Base-by-base conservation (phyloP, 257 asterid species). In the Ophiorrhiza pumila region DNA sequence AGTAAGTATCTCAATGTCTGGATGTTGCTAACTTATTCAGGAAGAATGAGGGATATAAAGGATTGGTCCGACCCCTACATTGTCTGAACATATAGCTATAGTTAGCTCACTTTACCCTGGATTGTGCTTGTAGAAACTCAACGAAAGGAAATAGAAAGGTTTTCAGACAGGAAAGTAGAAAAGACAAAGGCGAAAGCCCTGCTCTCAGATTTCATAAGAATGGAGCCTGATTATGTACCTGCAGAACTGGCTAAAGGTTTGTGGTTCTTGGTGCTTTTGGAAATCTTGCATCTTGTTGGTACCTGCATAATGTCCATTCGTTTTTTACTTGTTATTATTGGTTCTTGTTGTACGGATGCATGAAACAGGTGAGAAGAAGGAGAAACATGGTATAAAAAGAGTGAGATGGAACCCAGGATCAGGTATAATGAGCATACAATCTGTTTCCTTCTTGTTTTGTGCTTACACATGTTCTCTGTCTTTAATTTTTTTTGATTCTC, bases 181-280 rank as follows among this genome's bases (percentile, higher is more conserved):
- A 78, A 76, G 49, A 62, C 67, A 11, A 74, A 75, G 65, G 41
- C 53, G 69, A 87, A 80, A 80, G 72, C 75, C 14, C 87, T 79
- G 25, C 87, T 92, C 49, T 75, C 83, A 76, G 52, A 90, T 77
- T 82, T 78, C 39, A 84, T 90, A 35, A 78, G 35, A 53, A 78
- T 87, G 84, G 86, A 68, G 52, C 52, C 80, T 0, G 84, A 77
- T 65, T 81, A 88, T 78, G 72, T 87, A 71, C 97, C 97, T 8
- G 93, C 87, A 39, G 98, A 92, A 78, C 84, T 90, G 72, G 90
- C 84, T 37, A 74, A 72, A 85, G 92, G 91, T 83, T 43, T 62
- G 72, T 80, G 35, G 62, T 68, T 61, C 50, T 59, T 59, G 63
- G 55, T 47, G 47, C 56, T 46, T 64, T 22, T 52, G 32, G 14